Base-by-base conservation (phyloP, 106 monocot species). In the Cymbidium sinense region DNA sequence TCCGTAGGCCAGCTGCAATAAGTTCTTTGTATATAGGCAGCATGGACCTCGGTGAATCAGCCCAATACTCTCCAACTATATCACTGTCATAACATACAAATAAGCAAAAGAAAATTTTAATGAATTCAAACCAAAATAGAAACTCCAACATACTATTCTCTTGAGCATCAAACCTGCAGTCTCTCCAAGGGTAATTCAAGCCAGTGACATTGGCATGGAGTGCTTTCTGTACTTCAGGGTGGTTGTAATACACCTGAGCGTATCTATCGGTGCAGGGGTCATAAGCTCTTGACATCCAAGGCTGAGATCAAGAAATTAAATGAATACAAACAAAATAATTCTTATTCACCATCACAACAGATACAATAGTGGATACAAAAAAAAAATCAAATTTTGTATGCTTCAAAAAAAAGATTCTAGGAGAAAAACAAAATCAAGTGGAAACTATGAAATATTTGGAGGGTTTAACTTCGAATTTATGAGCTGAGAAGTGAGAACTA, bases 1-100 rank as follows among this genome's bases (percentile, higher is more conserved):
- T 89, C 47, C 86, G 88, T 41, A 89, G 35, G 11, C 99, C 99
- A 77, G 85, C 92, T 70, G 84, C 79, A 76, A 99, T 91, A 28
- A 99, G 84, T 75, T 95, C 95, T 76, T 81, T 87, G 76, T 95
- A 95, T 67, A 95, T 99, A 75, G 99, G 99, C 77, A 99, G 93
- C 92, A 95, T 94, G 30, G 90, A 87, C 79, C 77, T 84, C 6
- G 99, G 99, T 27, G 99, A 92, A 85, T 99, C 99, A 33, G 55
- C 58, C 99, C 99, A 99, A 67, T 83, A 78, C 6, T 78, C 64
- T 65, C 88, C 90, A 19, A 99, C 83, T 73, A 73, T 81, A 81
- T 94, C 84, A 72, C 98, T 99, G 89, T 21, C 34, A 58, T 18
- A 23, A 37, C 10, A 73, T 29, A 50, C 20, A 29, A 39, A 43